Conservation (phyloP, 2,329 filamentous ascomycete genomes). For the Penicillium expansum region DNA sequence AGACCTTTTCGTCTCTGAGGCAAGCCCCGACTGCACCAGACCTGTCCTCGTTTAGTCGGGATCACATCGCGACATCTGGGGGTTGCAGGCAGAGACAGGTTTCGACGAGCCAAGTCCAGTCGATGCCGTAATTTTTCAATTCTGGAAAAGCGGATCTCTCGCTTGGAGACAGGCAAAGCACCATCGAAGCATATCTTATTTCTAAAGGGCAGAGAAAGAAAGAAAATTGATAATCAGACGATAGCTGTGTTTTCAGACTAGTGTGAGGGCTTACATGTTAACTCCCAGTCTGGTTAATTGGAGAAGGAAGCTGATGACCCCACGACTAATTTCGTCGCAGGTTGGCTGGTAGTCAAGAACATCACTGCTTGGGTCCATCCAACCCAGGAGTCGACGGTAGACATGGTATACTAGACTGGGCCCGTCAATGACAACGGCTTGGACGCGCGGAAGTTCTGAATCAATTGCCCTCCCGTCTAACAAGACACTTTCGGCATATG, state of each 20-base stretch:
- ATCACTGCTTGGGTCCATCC: conserved; percentile 40
- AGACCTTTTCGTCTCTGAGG: conserved; percentile 35
- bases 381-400: conserved; percentile 55
- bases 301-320: conserved; percentile 62
- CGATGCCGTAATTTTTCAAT: conserved; percentile 57
- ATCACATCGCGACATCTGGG: conserved; percentile 13
- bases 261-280: conserved; percentile 55
- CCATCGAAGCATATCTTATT: conserved; percentile 82
- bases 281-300: conserved; percentile 56
- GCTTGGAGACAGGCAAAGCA: conserved; percentile 67
- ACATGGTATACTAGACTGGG: conserved; percentile 75
- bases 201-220: conserved; percentile 41
- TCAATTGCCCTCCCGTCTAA: conserved; percentile 13
- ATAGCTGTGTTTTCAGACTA: not conserved
- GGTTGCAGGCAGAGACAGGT: not conserved
- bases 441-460: conserved; percentile 15
- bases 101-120: conserved; percentile 51
- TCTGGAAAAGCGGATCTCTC: conserved; percentile 59
- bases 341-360: conserved; percentile 56
- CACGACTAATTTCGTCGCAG: conserved; percentile 61
- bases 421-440: conserved; percentile 65
- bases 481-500: conserved; percentile 28
- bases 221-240: not conserved
- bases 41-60: conserved; percentile 17
- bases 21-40: conserved; percentile 29